A percentile compares a stretch with the other conserved stretches of the same genome.
Evolutionary conservation across 352 stramenopile genomes (phyloP).

Genomic region (Phytophthora kernoviae): DNA sequence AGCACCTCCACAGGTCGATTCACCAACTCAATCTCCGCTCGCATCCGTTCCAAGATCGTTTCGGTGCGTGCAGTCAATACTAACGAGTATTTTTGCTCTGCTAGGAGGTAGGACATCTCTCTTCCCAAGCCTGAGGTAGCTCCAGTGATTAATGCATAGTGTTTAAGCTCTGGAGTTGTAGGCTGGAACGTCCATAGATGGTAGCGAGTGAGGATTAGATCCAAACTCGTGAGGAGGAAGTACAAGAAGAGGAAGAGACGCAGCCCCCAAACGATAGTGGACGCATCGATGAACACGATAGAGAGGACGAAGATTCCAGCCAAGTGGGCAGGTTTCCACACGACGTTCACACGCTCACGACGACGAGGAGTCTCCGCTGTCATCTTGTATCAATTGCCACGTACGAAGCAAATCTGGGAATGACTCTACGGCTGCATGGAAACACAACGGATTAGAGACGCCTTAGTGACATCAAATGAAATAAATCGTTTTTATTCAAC

Average conservation of each 20-base stretch:
- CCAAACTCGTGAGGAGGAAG: constrained; percentile 55
- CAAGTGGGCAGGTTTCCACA: constrained; percentile 51
- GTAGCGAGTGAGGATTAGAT: constrained; percentile 69
- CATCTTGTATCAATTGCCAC: constrained; percentile 15
- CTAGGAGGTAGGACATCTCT: constrained; percentile 82
- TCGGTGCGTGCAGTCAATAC: constrained; percentile 68
- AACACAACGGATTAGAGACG: neutral
- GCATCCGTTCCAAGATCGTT: constrained; percentile 70
- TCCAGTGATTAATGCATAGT: constrained; percentile 75
- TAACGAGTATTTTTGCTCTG: constrained; percentile 81
- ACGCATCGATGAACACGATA: constrained; percentile 47
- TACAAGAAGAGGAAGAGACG: constrained; percentile 57
- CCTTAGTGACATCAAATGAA: neutral
- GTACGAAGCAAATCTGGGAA: neutral
- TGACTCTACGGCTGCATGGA: neutral
- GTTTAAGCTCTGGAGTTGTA: constrained; percentile 51
- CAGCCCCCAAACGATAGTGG: constrained; percentile 40
- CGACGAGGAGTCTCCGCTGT: constrained; percentile 7
- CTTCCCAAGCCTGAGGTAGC: constrained; percentile 73
- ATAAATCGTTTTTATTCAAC: neutral
- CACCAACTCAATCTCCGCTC: constrained; percentile 74
- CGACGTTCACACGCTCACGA: constrained; percentile 40
- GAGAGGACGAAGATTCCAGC: constrained; percentile 55
- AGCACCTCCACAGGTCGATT: constrained; percentile 62
- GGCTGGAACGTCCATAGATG: constrained; percentile 68